Evolutionary conservation across 108 stramenopile species (phyloP).

Genomic region (Cylindrotheca closterium): DNA sequence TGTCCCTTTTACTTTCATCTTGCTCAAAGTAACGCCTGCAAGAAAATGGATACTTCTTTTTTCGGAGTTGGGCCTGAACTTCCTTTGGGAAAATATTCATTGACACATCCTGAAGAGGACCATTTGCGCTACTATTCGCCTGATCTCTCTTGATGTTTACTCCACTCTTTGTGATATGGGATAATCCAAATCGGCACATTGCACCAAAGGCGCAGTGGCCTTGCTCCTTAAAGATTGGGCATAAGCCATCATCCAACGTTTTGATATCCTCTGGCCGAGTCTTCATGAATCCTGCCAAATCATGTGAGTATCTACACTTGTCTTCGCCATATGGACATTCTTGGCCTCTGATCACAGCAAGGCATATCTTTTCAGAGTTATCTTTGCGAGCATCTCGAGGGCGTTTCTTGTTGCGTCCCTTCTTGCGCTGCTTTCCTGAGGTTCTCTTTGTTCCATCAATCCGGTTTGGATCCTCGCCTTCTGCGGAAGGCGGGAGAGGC

Average conservation of each 20-base stretch:
- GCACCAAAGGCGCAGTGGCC: slow-evolving; percentile 76
- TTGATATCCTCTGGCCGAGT: slow-evolving; percentile 55
- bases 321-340: slow-evolving; percentile 52
- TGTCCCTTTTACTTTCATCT: slow-evolving; percentile 31
- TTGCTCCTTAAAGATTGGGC: slow-evolving; percentile 45
- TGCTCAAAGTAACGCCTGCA: slow-evolving; percentile 60
- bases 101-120: not conserved
- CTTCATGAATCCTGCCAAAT: slow-evolving; percentile 64
- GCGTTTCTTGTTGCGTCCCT: slow-evolving; percentile 72
- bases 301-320: slow-evolving; percentile 81
- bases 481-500: slow-evolving; percentile 11
- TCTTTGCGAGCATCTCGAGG: slow-evolving; percentile 63
- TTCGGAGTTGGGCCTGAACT: slow-evolving; percentile 59
- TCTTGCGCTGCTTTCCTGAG: slow-evolving; percentile 21
- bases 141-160: slow-evolving; percentile 51
- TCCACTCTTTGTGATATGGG: slow-evolving; percentile 76
- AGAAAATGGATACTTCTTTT: slow-evolving; percentile 80
- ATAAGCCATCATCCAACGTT: slow-evolving; percentile 50
- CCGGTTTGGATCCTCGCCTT: slow-evolving; percentile 20
- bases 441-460: slow-evolving; percentile 2
- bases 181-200: slow-evolving; percentile 63
- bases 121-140: slow-evolving; percentile 1
- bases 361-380: slow-evolving; percentile 56
- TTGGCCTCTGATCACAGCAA: slow-evolving; percentile 48
- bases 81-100: slow-evolving; percentile 60